phyloP scores from a whole-genome alignment of 2,329 filamentous ascomycete species.

The Ambrosiella xylebori region DNA sequence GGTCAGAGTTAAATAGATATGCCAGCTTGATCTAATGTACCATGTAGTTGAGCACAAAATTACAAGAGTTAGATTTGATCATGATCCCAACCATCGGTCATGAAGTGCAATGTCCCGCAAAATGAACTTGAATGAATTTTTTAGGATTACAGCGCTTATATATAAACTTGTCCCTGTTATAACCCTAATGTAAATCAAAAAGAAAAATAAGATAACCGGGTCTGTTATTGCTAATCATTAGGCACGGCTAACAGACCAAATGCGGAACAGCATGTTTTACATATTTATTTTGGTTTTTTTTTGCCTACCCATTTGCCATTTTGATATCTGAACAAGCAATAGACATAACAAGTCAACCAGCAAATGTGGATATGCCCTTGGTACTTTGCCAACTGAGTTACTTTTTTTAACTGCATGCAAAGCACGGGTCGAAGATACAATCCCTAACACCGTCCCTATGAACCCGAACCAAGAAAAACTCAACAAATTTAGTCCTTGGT shows the following conservation, averaged over 20 bases:
- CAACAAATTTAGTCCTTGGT: conserved; percentile 66
- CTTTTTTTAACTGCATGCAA: conserved; percentile 27
- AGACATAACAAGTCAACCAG: conserved; percentile 9
- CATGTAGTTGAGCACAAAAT: too few relatives aligned
- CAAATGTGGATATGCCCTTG: conserved; percentile 10
- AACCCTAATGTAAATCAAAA: too few relatives aligned
- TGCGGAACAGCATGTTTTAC: conserved; percentile 2
- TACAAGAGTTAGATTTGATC: too few relatives aligned
- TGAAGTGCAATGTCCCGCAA: too few relatives aligned
- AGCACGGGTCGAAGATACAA: conserved; percentile 41
- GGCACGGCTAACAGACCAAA: neutral
- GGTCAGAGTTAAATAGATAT: neutral
- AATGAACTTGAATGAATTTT: neutral
- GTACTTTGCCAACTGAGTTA: conserved; percentile 29
- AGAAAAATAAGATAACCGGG: too few relatives aligned
- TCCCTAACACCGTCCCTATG: conserved; percentile 43
- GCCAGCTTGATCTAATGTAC: too few relatives aligned
- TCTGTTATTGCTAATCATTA: neutral
- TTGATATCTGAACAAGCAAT: conserved; percentile 7
- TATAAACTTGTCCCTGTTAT: too few relatives aligned
- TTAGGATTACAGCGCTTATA: neutral
- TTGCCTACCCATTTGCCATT: conserved; percentile 9
- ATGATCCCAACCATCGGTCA: too few relatives aligned
- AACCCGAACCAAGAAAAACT: conserved; percentile 13
- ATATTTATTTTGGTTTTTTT: conserved; percentile 12